Percentiles rank a stretch among this genome's conserved stretches.
These are phyloP conservation scores for Cydonia oblonga DNA, from an alignment of 331 rosid species.

Conservation along the genomic window DNA sequence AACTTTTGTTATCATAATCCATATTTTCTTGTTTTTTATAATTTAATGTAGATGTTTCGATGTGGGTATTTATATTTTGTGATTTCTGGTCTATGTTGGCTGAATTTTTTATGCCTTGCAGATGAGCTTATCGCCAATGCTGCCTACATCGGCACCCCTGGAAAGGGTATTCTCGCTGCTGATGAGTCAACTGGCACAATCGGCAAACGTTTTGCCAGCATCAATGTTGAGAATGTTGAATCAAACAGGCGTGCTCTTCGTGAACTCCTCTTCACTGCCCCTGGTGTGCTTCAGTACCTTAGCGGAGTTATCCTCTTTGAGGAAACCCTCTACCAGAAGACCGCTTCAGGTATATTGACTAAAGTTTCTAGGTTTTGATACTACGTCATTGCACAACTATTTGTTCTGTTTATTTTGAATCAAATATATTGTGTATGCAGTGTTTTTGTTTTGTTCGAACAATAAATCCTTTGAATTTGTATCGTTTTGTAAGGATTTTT, in stretches of 20 bases:
- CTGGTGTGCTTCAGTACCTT: constrained; percentile 51
- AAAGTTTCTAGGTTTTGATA: not conserved
- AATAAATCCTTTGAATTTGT: not conserved
- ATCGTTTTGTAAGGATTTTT: not conserved
- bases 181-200: constrained; percentile 96
- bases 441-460: not conserved
- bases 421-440: not conserved
- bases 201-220: constrained; percentile 80
- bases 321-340: constrained; percentile 82
- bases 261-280: constrained; percentile 84
- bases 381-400: not conserved
- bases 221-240: constrained; percentile 68
- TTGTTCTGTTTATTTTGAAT: not conserved
- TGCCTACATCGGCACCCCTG: constrained; percentile 80
- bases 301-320: constrained; percentile 88
- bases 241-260: constrained; percentile 65
- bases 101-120: constrained; percentile 12
- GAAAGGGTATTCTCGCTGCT: constrained; percentile 98
- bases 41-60: not conserved
- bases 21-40: not conserved
- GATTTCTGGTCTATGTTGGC: not conserved
- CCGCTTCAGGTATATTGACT: constrained; percentile 44
- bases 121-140: constrained; percentile 91
- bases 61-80: not conserved
- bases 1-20: not conserved